Percentiles rank a stretch among this genome's conserved stretches.
Evolutionary conservation across 2,329 filamentous ascomycete genomes (phyloP).

Genomic region (Coniochaeta prunicola): DNA sequence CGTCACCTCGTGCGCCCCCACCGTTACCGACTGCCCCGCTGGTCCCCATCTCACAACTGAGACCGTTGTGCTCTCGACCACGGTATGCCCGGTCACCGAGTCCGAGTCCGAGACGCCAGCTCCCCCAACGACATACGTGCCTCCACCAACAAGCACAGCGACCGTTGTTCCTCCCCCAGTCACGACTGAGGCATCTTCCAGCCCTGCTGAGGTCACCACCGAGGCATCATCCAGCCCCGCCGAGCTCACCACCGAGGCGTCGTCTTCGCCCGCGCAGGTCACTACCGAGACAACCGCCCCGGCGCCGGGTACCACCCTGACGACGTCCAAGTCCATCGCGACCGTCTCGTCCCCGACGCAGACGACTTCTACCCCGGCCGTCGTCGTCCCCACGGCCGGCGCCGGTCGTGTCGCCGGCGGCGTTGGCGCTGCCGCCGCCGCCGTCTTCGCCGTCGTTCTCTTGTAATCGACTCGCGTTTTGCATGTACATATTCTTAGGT

Average conservation of each 20-base stretch:
- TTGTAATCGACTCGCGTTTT: constrained; percentile 10
- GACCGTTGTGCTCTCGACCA: constrained; percentile 11
- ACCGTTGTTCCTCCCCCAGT: background rate
- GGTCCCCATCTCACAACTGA: constrained; percentile 11
- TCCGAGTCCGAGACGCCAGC: background rate
- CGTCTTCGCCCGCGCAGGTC: constrained; percentile 1
- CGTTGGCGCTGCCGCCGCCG: constrained; percentile 10
- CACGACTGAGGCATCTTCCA: background rate
- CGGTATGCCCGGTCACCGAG: constrained; percentile 1
- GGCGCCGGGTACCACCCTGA: constrained; percentile 5
- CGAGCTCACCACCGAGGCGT: background rate
- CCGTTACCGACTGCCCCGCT: constrained; percentile 8
- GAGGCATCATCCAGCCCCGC: background rate
- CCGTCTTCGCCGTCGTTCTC: constrained; percentile 12
- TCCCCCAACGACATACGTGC: background rate
- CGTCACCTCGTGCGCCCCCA: constrained; percentile 5
- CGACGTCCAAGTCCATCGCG: constrained; percentile 13
- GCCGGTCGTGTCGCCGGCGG: constrained; percentile 10
- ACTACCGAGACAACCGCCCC: constrained; percentile 3
- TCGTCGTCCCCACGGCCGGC: constrained; percentile 11
- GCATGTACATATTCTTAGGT: background rate
- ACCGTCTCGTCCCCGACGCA: constrained; percentile 9
- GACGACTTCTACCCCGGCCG: constrained; percentile 3
- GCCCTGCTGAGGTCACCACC: background rate
- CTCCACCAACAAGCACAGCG: background rate